Base-by-base conservation (phyloP, 768 basidiomycete species). In the Boletus pseudo-olivaceus region DNA sequence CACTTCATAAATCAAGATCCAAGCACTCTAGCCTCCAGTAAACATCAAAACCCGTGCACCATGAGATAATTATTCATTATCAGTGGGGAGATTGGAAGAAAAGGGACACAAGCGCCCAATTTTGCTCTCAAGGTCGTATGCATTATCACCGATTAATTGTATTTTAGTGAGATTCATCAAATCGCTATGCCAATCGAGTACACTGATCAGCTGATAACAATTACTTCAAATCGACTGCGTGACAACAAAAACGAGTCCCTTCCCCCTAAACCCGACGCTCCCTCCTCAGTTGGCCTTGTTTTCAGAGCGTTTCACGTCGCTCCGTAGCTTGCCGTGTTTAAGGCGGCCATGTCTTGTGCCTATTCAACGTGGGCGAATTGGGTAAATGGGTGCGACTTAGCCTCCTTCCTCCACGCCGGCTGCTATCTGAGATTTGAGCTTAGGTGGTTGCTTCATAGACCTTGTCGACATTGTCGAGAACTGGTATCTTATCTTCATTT, bases 391-490 rank as follows among this genome's bases (percentile, higher is more conserved):
- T 12, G 33, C 34, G 38, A 41, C 15, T 20, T 27, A 34, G 20
- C 23, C 33, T 32, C 5, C 27, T 15, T 20, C 29, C 19, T 50
- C 40, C 27, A 10, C n/a, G 3, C 33, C 23, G 45, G 19, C 19
- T 49, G 35, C n/a, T 19, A 44, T 30, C 8, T 23, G 27, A 34
- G 32, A 47, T 20, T 8, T 26, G 23, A 32, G 33, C 53, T 51
- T 54, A 41, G 26, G 20, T 19, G 33, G 17, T 39, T 43, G 48
- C 44, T 50, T 60, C 44, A 54, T 51, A 35, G 38, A 59, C 42
- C 46, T 49, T 39, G 27, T 54, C 19, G n/a, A 11, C 27, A 49
- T 34, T 39, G 32, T 35, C 20, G 19, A 46, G 43, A 48, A 23
- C n/a, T 35, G 32, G 48, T 38, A 34, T 26, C 35, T 40, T 38